Conservation (phyloP, 2,329 filamentous ascomycete genomes). For the Ophiostoma montium region DNA sequence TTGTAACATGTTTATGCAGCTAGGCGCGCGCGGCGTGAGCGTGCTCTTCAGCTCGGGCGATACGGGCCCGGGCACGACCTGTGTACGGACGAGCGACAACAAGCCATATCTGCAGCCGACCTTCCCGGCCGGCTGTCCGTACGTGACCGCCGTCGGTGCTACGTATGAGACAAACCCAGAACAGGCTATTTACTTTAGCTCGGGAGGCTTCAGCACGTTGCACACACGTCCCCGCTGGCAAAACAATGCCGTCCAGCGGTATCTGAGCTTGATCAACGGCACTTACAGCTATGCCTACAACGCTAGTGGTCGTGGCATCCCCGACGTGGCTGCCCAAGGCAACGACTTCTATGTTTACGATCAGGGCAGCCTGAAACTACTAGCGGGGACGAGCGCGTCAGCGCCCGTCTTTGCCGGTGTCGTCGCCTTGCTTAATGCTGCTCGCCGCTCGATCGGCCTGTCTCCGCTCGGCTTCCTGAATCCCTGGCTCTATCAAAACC, state of each 20-base stretch:
- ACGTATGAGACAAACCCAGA: slow-evolving; percentile 27
- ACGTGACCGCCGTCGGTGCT: slow-evolving; percentile 38
- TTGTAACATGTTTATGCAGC: slow-evolving; percentile 49
- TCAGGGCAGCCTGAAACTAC: slow-evolving; percentile 1
- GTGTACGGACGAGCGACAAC: slow-evolving; percentile 37
- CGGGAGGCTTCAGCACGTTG: slow-evolving; percentile 34
- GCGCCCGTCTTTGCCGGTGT: slow-evolving; percentile 28
- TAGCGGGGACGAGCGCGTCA: slow-evolving; percentile 24
- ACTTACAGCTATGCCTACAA: slow-evolving; percentile 32
- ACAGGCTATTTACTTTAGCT: slow-evolving; percentile 18
- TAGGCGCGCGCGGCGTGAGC: slow-evolving; percentile 52
- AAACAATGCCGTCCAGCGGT: slow-evolving; percentile 21
- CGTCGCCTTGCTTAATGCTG: slow-evolving; percentile 29
- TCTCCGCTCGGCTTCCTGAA: slow-evolving; percentile 30
- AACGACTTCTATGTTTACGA: slow-evolving; percentile 17
- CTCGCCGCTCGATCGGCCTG: slow-evolving; percentile 22
- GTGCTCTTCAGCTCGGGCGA: slow-evolving; percentile 45
- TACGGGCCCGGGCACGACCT: slow-evolving; percentile 48
- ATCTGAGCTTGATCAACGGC: slow-evolving; percentile 26
- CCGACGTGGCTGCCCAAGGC: slow-evolving; percentile 42
- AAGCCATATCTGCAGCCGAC: slow-evolving; percentile 25
- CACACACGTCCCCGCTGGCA: slow-evolving; percentile 30
- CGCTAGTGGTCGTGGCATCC: slow-evolving; percentile 27
- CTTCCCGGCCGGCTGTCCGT: slow-evolving; percentile 25
- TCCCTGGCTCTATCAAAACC: slow-evolving; percentile 24